These are phyloP conservation scores for Hysterium pulicare DNA, from an alignment of 2,329 filamentous ascomycete species.

Conservation along the genomic window DNA sequence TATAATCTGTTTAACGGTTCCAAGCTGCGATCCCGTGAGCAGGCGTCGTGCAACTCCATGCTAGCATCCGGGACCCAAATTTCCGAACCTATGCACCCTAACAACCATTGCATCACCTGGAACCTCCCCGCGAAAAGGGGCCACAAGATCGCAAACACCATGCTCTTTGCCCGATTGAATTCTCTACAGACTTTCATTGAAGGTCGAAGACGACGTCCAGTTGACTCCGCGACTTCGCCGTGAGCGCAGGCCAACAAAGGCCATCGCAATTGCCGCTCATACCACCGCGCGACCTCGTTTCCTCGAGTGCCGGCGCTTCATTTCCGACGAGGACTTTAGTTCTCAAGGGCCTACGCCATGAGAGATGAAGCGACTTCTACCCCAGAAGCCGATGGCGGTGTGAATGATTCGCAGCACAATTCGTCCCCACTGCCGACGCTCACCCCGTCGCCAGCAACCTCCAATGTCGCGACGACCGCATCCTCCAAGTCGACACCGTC, in stretches of 20 bases:
- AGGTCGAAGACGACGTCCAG: neutral
- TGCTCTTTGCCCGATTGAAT: neutral
- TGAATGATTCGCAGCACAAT: slow-evolving; percentile 7
- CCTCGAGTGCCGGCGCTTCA: neutral
- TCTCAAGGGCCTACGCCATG: slow-evolving; percentile 27
- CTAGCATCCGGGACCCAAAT: slow-evolving; percentile 13
- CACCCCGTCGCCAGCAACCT: slow-evolving; percentile 10
- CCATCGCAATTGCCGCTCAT: neutral
- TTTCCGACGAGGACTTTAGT: slow-evolving; percentile 23
- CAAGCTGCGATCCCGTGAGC: slow-evolving; percentile 18
- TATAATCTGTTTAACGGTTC: neutral
- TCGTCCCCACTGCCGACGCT: slow-evolving; percentile 1
- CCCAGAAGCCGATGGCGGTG: slow-evolving; percentile 18
- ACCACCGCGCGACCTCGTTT: neutral
- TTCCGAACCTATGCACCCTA: slow-evolving; percentile 8
- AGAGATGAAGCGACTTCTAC: slow-evolving; percentile 26
- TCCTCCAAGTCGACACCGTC: slow-evolving; percentile 19
- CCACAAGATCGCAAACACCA: neutral
- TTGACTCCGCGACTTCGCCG: neutral
- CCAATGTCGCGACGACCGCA: slow-evolving; percentile 14
- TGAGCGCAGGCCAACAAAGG: neutral
- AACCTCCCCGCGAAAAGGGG: neutral
- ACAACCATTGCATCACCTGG: neutral
- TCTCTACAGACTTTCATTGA: neutral
- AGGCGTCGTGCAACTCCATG: slow-evolving; percentile 19